Conservation (phyloP, 495 filamentous ascomycete species). For the Tetracladium marchalianum region DNA sequence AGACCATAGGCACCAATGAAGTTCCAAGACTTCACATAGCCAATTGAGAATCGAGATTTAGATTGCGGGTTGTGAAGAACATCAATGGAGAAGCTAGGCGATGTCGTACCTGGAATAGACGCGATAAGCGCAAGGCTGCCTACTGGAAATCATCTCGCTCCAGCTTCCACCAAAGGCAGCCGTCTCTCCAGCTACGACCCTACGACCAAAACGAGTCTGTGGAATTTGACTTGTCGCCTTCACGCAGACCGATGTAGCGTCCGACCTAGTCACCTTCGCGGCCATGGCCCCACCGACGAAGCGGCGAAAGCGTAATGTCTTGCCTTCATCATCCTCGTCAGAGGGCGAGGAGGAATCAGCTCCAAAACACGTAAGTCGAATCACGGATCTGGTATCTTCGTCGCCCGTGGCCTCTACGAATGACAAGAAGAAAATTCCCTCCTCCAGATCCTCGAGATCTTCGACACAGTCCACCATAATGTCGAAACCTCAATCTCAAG, state of each 20-base stretch:
- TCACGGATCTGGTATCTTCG: conserved; percentile 11
- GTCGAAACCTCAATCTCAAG: conserved; percentile 7
- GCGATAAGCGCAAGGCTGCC: too few species aligned
- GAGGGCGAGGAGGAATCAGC: conserved; percentile 20
- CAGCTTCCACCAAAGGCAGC: too few species aligned
- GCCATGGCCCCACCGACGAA: conserved; percentile 46
- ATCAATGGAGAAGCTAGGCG: too few species aligned
- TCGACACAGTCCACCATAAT: conserved; percentile 1
- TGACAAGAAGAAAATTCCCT: not conserved
- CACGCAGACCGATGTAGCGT: conserved; percentile 2
- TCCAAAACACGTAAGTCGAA: conserved; percentile 15
- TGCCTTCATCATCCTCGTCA: conserved; percentile 13
- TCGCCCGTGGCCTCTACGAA: conserved; percentile 9
- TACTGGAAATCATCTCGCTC: too few species aligned
- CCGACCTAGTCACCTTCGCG: conserved; percentile 3
- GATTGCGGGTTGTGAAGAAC: too few species aligned
- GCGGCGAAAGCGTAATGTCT: conserved; percentile 38
- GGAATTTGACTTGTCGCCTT: too few species aligned
- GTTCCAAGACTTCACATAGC: too few species aligned
- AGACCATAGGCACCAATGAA: too few species aligned
- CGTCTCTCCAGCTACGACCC: too few species aligned
- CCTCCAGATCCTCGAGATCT: not conserved
- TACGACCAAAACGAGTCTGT: too few species aligned
- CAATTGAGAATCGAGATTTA: too few species aligned
- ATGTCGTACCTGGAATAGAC: too few species aligned